Evolutionary conservation across 768 basidiomycete species (phyloP), one percentile per base, ranked within the genome.

Genomic region (Mycena latifolia): DNA sequence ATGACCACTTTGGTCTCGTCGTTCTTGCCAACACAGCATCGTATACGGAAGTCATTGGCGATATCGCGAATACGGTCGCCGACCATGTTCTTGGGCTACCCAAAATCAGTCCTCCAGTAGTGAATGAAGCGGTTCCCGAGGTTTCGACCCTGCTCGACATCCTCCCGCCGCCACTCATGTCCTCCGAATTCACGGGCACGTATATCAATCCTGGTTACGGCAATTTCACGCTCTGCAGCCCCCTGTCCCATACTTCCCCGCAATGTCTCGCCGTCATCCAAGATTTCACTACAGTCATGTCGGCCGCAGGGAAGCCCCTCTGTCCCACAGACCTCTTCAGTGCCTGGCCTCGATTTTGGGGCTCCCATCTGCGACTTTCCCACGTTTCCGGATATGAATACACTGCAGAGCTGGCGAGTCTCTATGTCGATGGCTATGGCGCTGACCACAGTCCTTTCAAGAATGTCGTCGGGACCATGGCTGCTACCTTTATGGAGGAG

Each of bases 371-470:
- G 22, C 78, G 80, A 10, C 51, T 79, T 56, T 60, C 58, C 3
- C 54, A 14, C 5, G 31, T 64, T 35, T 29, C 58, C 4, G 75
- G 65, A 14, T 35, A 69, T 11, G 43, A 80, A 79, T 61, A n/a
- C n/a, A 48, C 52, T 0, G 33, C 76, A 8, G 29, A 57, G 15
- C 57, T 73, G 3, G 72, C 77, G 9, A 66, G 65, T 3, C 69
- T 81, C 4, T 82, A 78, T 66, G 78, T 81, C 0, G 28, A 77
- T 0, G 81, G 83, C 7, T 83, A 78, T 50, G 82, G 84, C 17
- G 71, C 66, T n/a, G 76, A 82, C 50, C 55, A 39, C 28, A 78
- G 72, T 8, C 79, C 81, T 15, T 82, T 76, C 24, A 75, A 77
- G 22, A 72, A 69, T 27, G 22, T 37, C 24, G n/a, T 20, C n/a